Conservation (phyloP, 129 eudicot genomes). For the Ambrosia trifida region DNA sequence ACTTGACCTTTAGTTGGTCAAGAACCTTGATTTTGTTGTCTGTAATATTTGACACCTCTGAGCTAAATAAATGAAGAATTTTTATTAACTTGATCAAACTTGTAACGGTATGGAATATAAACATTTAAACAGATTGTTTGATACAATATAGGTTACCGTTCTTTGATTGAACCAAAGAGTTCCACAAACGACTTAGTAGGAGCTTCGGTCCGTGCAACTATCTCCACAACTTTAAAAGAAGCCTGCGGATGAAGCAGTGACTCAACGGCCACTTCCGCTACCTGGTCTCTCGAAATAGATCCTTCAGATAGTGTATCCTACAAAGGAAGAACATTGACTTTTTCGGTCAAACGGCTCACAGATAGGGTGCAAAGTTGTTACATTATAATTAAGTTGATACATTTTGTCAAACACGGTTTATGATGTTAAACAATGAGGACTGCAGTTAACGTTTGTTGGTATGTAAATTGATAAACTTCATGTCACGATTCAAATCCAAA, state of each 20-base stretch:
- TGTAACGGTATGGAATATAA: background rate
- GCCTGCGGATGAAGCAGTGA: constrained; percentile 73
- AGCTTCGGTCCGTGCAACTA: constrained; percentile 75
- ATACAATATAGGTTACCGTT: constrained; percentile 38
- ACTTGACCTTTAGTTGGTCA: too few relatives aligned
- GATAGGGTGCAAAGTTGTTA: background rate
- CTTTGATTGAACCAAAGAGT: constrained; percentile 71
- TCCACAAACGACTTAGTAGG: constrained; percentile 73
- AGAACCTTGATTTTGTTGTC: too few relatives aligned
- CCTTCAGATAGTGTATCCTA: constrained; percentile 80
- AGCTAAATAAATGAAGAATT: background rate
- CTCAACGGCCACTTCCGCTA: constrained; percentile 89
- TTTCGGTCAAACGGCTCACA: constrained; percentile 12
- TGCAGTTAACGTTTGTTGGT: constrained; percentile 19
- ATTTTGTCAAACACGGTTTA: background rate
- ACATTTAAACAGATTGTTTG: background rate
- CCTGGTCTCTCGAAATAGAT: constrained; percentile 90
- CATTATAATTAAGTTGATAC: background rate
- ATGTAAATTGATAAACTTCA: background rate
- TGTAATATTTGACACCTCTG: background rate
- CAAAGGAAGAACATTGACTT: background rate
- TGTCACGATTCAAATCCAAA: background rate
- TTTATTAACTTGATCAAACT: background rate
- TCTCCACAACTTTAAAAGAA: constrained; percentile 83
- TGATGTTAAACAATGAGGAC: background rate